Base-by-base conservation (phyloP, 2,329 filamentous ascomycete species). In the Chaetomiaceae sp. region DNA sequence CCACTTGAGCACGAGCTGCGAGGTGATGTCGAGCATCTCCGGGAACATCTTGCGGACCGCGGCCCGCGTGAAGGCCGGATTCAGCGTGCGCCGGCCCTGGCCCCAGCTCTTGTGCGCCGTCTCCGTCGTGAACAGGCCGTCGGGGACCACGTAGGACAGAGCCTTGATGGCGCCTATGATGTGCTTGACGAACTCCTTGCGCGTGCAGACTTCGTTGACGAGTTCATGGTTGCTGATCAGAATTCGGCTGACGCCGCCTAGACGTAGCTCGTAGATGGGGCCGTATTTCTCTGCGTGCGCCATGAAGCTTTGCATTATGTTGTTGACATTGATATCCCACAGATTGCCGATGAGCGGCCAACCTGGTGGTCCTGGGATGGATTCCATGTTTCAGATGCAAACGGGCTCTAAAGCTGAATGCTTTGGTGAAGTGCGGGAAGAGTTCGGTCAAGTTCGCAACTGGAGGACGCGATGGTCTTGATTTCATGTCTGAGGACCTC, bases 31-130 rank as follows among this genome's bases (percentile, higher is more conserved):
- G 51, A 80, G 70, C 79, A 82, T 82, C 55, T 81, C 78, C 50
- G 76, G 72, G 50, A 83, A 86, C 83, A 86, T 86, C 45, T 65
- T 68, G 26, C 76, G 72, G 55, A 88, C 85, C 2, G 76, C 71
- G 17, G 86, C 61, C 83, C 83, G 0, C 83, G 22, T 82, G 59
- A 87, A 86, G 3, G 81, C 81, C 0, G 83, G 81, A 55, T 83
- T 73, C 43, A 87, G 65, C 14, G 81, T 67, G 22, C 79, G 69
- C 56, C 85, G 77, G 20, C 84, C 83, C 53, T 82, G 73, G 17
- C 73, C 78, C 83, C 83, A 86, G 56, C 81, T 80, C 47, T 70
- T 68, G 52, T 79, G 74, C 4, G 71, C 71, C 7, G 64, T 57
- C 19, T 57, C 57, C 3, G 70, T 69, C 0, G 81, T 85, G 58